Evolutionary conservation across 129 eudicot species (phyloP).

Genomic region (Logfia minima): DNA sequence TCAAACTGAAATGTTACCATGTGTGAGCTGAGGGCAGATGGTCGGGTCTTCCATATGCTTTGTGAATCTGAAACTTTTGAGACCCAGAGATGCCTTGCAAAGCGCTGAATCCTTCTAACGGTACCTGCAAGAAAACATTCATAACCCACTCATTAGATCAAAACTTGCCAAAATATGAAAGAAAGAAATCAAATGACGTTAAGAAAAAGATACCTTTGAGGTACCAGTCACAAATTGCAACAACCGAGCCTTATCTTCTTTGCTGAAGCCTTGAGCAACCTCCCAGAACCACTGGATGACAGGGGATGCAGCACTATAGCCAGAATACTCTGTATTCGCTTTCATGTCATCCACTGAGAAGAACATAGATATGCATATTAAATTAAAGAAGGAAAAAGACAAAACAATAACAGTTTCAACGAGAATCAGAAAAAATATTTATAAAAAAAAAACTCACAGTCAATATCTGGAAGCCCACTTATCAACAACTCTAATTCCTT

Average conservation of each 20-base stretch:
- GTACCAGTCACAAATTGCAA: conserved; percentile 99
- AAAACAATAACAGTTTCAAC: not conserved
- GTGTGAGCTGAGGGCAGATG: conserved; percentile 98
- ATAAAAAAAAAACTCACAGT: conserved; percentile 51
- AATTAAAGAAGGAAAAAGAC: not conserved
- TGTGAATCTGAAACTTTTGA: conserved; percentile 97
- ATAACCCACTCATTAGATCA: not conserved
- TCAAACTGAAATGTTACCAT: conserved; percentile 49
- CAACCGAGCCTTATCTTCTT: conserved; percentile 98
- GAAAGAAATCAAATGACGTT: not conserved
- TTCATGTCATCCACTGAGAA: conserved; percentile 91
- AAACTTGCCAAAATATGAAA: not conserved
- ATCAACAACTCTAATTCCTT: conserved; percentile 91
- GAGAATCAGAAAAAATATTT: not conserved
- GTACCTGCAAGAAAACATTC: conserved; percentile 57
- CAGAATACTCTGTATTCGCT: conserved; percentile 94
- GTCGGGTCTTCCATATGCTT: conserved; percentile 90
- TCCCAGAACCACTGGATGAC: conserved; percentile 99
- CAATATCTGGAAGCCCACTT: conserved; percentile 97
- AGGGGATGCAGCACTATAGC: conserved; percentile 90
- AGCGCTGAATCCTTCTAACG: conserved; percentile 97
- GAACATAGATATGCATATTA: not conserved
- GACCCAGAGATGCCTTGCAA: conserved; percentile 98
- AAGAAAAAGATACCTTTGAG: conserved; percentile 62
- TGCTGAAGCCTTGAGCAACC: conserved; percentile 88